Evolutionary conservation across 1,284 basidiomycete genomes (phyloP), one percentile per base, ranked within the genome.

Genomic region (Chondrostereum purpureum): DNA sequence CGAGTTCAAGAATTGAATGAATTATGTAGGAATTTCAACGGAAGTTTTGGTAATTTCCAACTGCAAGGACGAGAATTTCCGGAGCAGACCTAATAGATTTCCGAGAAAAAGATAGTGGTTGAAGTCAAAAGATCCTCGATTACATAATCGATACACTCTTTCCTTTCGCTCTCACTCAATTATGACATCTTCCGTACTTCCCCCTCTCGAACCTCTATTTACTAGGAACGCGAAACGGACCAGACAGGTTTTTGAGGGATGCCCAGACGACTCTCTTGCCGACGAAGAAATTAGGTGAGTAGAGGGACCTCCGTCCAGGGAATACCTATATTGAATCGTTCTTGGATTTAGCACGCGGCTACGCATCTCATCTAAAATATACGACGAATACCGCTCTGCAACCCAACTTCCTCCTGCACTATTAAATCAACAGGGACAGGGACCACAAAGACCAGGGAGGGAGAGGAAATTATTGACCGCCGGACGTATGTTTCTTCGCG

Each of bases 381-480:
- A 80, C 57, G 72, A 85, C 67, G 95, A 98, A 65, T 99, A 95
- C 66, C 75, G 76, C 46, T 83, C 96, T 59, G 91, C 80, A 55
- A 89, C 88, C 61, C 78, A 83, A 23, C 80, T 98, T 1, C 95
- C 95, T 1, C 68, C 89, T 2, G 80, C 88, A 1, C 68, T 98
- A 24, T 68, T 90, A 14, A 71, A 83, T 0, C 92, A 94, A 53
- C 91, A 94, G 51, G 85, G 80, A 0, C 79, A 91, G 2, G 92
- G 88, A 0, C 91, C 91, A 0, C 76, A 83, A 44, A 72, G 81
- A 44, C 88, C 84, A 27, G 77, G 73, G 47, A 73, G 72, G 52
- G 64, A 67, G 49, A 67, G 77, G 50, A 88, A 83, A 62, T 74
- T 80, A 57, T 85, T 88, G 52, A 85, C 85, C 3, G 78, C 81